A percentile compares a stretch with the other conserved stretches of the same genome.
phyloP scores from a whole-genome alignment of 345 rosid genomes.

The Hypericum perforatum region DNA sequence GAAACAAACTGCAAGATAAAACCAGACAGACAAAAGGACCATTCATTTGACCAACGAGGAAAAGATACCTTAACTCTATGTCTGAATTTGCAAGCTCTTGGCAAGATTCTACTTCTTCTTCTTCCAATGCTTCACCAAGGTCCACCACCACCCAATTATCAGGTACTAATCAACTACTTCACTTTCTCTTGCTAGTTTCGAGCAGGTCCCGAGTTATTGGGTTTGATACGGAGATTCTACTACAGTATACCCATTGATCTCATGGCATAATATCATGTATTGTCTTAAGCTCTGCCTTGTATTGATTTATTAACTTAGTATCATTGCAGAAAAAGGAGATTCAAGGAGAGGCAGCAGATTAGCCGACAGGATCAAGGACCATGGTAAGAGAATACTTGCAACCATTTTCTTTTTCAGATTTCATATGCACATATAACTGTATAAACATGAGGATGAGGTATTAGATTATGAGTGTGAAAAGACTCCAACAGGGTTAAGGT shows the following conservation, averaged over 20 bases:
- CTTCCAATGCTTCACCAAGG: not conserved
- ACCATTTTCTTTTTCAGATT: not conserved
- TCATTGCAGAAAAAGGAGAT: slow-evolving; percentile 12
- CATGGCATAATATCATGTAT: too few species aligned
- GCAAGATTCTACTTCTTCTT: slow-evolving; percentile 15
- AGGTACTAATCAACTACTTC: slow-evolving; percentile 10
- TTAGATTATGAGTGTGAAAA: too few species aligned
- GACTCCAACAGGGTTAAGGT: too few species aligned
- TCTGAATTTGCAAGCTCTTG: too few species aligned
- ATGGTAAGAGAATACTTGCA: slow-evolving; percentile 13
- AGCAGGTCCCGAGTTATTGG: not conserved
- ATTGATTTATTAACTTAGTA: not conserved
- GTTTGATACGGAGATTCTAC: too few species aligned
- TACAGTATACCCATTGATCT: too few species aligned
- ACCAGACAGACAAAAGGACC: too few species aligned
- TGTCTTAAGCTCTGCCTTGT: not conserved
- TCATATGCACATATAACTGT: not conserved
- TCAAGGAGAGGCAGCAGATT: slow-evolving; percentile 16
- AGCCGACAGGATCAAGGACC: slow-evolving; percentile 24
- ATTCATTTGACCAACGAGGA: too few species aligned
- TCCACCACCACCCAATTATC: too few species aligned
- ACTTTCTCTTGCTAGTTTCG: slow-evolving; percentile 6
- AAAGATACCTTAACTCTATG: too few species aligned
- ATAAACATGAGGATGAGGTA: not conserved
- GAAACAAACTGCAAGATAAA: too few species aligned